A percentile compares a stretch with the other conserved stretches of the same genome.
These are phyloP conservation scores for Aspergillus vadensis DNA, from an alignment of 2,329 filamentous ascomycete species.

Conservation along the genomic window DNA sequence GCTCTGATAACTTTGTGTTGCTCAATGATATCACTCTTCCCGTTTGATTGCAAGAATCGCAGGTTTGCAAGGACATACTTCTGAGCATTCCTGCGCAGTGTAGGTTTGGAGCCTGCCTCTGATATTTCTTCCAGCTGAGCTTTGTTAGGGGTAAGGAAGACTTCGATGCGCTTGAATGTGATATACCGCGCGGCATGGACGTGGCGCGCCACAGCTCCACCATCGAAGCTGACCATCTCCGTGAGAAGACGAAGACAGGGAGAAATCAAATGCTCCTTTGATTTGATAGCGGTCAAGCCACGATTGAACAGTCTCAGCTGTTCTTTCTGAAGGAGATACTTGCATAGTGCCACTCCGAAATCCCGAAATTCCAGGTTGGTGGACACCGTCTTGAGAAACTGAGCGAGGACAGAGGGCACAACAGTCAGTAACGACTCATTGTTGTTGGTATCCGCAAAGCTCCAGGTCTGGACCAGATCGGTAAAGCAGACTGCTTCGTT, in stretches of 20 bases:
- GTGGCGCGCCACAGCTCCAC: conserved; percentile 74
- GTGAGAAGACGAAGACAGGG: conserved; percentile 82
- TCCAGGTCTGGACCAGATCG: conserved; percentile 87
- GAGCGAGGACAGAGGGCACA: conserved; percentile 75
- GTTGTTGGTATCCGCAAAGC: conserved; percentile 75
- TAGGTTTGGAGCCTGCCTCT: conserved; percentile 70
- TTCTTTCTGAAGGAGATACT: conserved; percentile 76
- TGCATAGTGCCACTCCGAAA: conserved; percentile 75
- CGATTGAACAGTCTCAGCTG: conserved; percentile 79
- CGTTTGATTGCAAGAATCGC: conserved; percentile 72
- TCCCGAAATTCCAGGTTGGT: conserved; percentile 71
- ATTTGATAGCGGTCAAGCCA: conserved; percentile 75
- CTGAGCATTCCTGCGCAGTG: conserved; percentile 79
- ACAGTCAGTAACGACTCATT: conserved; percentile 80
- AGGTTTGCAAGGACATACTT: conserved; percentile 78
- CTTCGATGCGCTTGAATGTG: conserved; percentile 76
- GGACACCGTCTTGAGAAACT: conserved; percentile 78
- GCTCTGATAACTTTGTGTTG: conserved; percentile 69
- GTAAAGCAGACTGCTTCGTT: conserved; percentile 64
- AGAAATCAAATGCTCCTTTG: conserved; percentile 85
- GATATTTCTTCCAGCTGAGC: conserved; percentile 53
- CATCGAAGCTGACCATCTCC: conserved; percentile 83
- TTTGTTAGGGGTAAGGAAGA: conserved; percentile 74
- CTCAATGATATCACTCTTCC: conserved; percentile 79
- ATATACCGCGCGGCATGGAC: conserved; percentile 77